A percentile compares a stretch with the other conserved stretches of the same genome.
Conservation (phyloP, 108 stramenopile genomes). For the Fragilaria crotonensis region DNA sequence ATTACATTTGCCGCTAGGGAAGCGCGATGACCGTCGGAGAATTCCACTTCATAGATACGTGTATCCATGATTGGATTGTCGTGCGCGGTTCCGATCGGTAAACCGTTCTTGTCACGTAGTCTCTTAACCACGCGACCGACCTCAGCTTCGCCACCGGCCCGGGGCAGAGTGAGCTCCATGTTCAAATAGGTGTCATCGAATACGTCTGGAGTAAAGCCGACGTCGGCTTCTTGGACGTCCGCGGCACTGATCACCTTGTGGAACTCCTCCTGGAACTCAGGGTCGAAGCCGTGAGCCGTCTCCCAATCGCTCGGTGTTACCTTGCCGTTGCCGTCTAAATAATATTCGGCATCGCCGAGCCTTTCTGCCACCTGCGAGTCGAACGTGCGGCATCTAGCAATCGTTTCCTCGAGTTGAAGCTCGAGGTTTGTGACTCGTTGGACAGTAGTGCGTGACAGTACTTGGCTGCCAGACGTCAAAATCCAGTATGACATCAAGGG, state of each 20-base stretch:
- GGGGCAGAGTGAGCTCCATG: too few species aligned
- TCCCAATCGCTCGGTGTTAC: too few species aligned
- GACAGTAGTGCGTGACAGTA: slow-evolving; percentile 16
- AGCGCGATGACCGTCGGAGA: slow-evolving; percentile 26
- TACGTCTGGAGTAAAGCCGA: slow-evolving; percentile 10
- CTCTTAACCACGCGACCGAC: slow-evolving; percentile 8
- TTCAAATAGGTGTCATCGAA: too few species aligned
- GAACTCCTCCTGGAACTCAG: slow-evolving; percentile 1
- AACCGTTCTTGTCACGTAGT: slow-evolving; percentile 20
- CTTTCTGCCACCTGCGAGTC: too few species aligned
- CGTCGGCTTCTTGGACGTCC: slow-evolving; percentile 5
- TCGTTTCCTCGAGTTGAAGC: too few species aligned
- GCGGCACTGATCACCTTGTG: background rate
- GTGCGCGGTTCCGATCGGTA: slow-evolving; percentile 19
- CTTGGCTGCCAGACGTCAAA: slow-evolving; percentile 3
- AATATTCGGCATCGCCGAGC: too few species aligned
- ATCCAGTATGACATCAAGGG: slow-evolving; percentile 25
- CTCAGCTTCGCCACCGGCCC: background rate
- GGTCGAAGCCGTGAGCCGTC: slow-evolving; percentile 3
- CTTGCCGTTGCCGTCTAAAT: too few species aligned
- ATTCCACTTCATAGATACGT: slow-evolving; percentile 28
- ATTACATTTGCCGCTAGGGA: slow-evolving; percentile 19
- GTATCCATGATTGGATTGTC: slow-evolving; percentile 23
- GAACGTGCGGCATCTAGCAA: too few species aligned
- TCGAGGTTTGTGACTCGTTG: slow-evolving; percentile 19